Conservation (phyloP, 495 filamentous ascomycete genomes). For the Platismatia glauca region DNA sequence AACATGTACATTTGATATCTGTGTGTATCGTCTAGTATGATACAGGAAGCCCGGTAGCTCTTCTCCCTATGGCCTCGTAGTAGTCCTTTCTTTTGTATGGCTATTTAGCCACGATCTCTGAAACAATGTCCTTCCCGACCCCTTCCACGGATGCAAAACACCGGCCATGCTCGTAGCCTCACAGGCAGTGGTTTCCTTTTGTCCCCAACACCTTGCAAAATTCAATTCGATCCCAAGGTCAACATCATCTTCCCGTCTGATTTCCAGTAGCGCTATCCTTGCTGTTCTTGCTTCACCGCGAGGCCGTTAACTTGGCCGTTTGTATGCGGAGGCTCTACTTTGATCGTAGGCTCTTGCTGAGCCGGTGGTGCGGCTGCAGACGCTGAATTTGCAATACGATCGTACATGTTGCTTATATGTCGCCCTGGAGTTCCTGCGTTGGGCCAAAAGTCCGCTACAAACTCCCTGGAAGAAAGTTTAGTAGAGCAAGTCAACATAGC, state of each 20-base stretch:
- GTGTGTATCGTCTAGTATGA: neutral
- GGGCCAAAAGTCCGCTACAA: conserved; percentile 43
- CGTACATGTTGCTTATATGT: conserved; percentile 42
- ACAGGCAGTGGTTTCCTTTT: neutral
- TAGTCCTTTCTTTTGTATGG: neutral
- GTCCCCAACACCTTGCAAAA: conserved; percentile 22
- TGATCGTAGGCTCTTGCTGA: conserved; percentile 1
- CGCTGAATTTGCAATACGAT: conserved; percentile 30
- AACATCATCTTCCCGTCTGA: neutral
- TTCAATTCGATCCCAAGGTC: conserved; percentile 7
- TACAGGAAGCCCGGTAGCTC: neutral
- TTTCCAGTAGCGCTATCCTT: neutral
- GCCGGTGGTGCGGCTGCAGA: conserved; percentile 8
- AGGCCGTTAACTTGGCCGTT: conserved; percentile 13
- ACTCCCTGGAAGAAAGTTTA: conserved; percentile 31
- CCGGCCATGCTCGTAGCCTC: conserved; percentile 2
- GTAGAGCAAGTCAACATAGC: neutral
- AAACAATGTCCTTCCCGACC: neutral
- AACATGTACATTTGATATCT: neutral
- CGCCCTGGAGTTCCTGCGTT: conserved; percentile 39
- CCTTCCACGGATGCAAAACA: conserved; percentile 3
- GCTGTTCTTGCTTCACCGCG: conserved; percentile 6
- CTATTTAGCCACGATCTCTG: neutral
- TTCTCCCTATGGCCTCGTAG: neutral
- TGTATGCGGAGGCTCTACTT: conserved; percentile 5